phyloP scores from a whole-genome alignment of 23 red algal species.

The Gracilaria domingensis region DNA sequence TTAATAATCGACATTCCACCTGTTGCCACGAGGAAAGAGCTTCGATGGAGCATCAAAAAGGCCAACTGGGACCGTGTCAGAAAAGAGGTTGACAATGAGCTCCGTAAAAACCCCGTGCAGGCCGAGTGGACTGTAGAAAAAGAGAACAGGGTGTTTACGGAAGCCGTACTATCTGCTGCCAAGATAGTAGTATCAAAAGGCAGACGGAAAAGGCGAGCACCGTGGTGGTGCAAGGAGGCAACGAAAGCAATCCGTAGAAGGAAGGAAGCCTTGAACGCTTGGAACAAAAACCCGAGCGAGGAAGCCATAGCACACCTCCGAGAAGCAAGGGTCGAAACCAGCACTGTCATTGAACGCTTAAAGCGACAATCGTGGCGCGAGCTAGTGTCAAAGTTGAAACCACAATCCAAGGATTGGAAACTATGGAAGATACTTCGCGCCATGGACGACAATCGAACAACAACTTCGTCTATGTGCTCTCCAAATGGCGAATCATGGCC shows the following conservation, averaged over 20 bases:
- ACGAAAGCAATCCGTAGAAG: background rate
- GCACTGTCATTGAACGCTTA: background rate
- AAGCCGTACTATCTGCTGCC: background rate
- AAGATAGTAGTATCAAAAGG: background rate
- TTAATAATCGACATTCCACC: too few relatives aligned
- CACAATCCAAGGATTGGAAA: constrained; percentile 10
- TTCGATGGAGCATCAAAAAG: too few relatives aligned
- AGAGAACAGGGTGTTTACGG: too few relatives aligned
- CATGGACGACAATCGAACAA: background rate
- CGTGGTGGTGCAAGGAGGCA: background rate
- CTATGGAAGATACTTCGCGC: background rate
- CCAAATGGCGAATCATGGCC: background rate
- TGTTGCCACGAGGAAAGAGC: too few relatives aligned
- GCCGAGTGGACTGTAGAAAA: too few relatives aligned
- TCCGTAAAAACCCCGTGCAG: too few relatives aligned
- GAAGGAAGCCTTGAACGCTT: background rate
- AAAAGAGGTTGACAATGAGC: too few relatives aligned
- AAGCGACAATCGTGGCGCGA: background rate
- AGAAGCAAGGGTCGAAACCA: background rate
- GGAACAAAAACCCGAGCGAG: background rate
- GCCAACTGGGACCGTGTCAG: too few relatives aligned
- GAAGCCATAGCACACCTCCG: background rate
- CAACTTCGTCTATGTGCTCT: background rate
- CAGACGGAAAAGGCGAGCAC: background rate
- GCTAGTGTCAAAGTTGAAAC: background rate